Percentiles rank a stretch among this genome's conserved stretches.
These are phyloP conservation scores for Tieghemostelium lacteum DNA, from an alignment of 78 protist genomes.

Conservation along the genomic window DNA sequence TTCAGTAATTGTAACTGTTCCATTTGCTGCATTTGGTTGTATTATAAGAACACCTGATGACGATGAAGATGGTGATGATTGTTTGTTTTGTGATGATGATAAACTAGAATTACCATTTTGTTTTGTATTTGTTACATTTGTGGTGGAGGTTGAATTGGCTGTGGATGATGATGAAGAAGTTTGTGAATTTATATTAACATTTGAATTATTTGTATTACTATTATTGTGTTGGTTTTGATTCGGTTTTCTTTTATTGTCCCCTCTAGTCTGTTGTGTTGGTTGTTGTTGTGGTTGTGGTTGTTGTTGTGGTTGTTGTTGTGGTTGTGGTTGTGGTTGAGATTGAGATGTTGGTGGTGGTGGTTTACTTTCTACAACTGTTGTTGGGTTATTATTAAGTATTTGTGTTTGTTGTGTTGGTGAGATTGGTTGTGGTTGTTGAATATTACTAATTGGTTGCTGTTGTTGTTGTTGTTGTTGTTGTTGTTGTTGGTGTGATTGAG, in stretches of 20 bases:
- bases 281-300: not conserved
- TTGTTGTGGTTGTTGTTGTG: not conserved
- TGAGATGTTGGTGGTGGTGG: not conserved
- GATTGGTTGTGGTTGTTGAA: not conserved
- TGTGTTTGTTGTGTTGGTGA: not conserved
- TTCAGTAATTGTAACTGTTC: not conserved
- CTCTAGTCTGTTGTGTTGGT: not conserved
- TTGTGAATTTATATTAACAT: not conserved
- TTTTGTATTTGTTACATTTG: not conserved
- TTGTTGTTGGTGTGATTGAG: not conserved
- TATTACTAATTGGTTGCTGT: too few species aligned
- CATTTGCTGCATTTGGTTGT: not conserved
- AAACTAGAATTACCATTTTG: not conserved
- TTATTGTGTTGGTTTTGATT: not conserved
- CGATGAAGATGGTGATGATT: not conserved
- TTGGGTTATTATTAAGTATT: too few species aligned
- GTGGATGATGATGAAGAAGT: constrained; percentile 1
- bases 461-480: not conserved
- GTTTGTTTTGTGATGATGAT: not conserved
- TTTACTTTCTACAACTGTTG: too few species aligned
- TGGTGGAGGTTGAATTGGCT: not conserved
- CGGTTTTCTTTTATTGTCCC: not conserved
- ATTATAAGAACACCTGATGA: not conserved
- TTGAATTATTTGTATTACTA: not conserved
- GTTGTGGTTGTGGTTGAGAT: too few species aligned